Percentiles rank a stretch among this genome's conserved stretches.
These are phyloP conservation scores for Backusella sp. DNA, from an alignment of 192 early-diverging fungal genomes.

Conservation along the genomic window DNA sequence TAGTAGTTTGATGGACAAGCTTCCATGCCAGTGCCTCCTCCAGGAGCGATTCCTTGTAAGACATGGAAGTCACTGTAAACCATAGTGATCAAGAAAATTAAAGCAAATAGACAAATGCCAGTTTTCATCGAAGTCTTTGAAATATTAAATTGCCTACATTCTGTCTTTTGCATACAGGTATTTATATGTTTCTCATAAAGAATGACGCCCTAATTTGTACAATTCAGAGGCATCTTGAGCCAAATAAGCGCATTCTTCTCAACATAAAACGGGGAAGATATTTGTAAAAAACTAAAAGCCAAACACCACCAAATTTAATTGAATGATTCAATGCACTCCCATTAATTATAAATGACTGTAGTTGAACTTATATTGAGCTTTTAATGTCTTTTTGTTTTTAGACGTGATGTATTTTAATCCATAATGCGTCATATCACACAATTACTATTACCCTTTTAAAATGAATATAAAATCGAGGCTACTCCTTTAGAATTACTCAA, in stretches of 20 bases:
- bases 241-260: background rate
- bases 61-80: background rate
- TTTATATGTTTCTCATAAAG: background rate
- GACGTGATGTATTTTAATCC: too few species aligned
- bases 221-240: background rate
- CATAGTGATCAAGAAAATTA: background rate
- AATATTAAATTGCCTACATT: background rate
- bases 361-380: too few species aligned
- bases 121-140: background rate
- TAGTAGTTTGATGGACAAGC: background rate
- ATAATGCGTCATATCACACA: too few species aligned
- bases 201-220: background rate
- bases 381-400: too few species aligned
- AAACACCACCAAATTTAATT: background rate
- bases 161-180: background rate
- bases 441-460: too few species aligned
- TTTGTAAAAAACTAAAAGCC: background rate
- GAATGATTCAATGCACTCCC: background rate
- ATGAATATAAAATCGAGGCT: too few species aligned
- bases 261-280: background rate
- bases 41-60: background rate
- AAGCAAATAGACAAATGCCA: background rate
- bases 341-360: too few species aligned
- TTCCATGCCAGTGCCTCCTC: background rate
- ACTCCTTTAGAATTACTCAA: too few species aligned